Percentiles rank a stretch among this genome's conserved stretches.
Evolutionary conservation across 2,329 filamentous ascomycete species (phyloP).

Genomic region (Chrysosporium queenslandicum): DNA sequence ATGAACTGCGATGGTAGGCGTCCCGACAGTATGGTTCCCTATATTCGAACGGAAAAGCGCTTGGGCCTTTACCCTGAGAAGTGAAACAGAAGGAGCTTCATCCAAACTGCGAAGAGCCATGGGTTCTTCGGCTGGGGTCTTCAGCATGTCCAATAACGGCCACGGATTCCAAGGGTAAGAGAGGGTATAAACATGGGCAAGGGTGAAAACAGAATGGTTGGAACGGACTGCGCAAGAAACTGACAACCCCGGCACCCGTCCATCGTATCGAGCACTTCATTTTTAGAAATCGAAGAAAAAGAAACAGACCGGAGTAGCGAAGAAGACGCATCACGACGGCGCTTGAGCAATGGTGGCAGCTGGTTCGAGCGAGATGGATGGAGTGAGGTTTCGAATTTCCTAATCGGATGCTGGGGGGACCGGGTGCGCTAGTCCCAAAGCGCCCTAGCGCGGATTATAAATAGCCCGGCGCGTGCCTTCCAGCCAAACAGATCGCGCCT

Average conservation of each 20-base stretch:
- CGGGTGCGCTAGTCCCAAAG: neutral
- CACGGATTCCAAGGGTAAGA: too few relatives aligned
- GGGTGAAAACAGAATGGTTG: conserved; percentile 3
- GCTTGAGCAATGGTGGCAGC: neutral
- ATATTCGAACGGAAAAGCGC: neutral
- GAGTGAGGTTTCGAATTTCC: conserved; percentile 11
- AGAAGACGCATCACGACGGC: too few relatives aligned
- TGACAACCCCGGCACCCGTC: neutral
- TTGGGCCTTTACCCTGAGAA: neutral
- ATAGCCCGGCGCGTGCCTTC: neutral
- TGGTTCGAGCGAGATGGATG: neutral
- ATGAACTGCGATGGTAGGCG: neutral
- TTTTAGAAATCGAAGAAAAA: conserved; percentile 1
- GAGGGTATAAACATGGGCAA: neutral
- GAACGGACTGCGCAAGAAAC: neutral
- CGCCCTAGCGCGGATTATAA: conserved; percentile 4
- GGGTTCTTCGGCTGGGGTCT: neutral
- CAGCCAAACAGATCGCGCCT: conserved; percentile 2
- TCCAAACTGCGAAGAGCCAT: neutral
- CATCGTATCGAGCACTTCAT: conserved; percentile 3
- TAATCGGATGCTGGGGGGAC: neutral
- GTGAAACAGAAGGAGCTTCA: neutral
- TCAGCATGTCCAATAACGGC: neutral
- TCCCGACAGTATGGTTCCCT: neutral
- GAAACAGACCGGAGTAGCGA: too few relatives aligned